Conservation (phyloP, 164 flowering plant genomes). For the Vitis labrusca region DNA sequence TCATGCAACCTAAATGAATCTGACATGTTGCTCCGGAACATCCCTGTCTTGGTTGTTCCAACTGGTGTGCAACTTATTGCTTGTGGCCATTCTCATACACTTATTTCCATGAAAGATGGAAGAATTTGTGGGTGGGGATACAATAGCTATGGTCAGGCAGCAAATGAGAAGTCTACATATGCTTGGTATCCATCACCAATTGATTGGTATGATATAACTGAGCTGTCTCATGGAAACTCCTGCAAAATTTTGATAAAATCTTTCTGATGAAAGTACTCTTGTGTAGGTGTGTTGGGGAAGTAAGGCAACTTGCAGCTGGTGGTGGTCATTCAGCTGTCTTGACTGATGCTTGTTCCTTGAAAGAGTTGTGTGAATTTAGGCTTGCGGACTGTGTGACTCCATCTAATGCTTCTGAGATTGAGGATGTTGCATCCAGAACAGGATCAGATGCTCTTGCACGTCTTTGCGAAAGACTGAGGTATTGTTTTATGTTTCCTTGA, state of each 20-base stretch:
- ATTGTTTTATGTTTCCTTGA: constrained; percentile 10
- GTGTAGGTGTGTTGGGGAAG: constrained; percentile 92
- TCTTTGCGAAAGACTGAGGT: constrained; percentile 92
- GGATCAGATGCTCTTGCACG: constrained; percentile 96
- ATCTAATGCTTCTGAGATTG: constrained; percentile 67
- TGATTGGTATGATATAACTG: constrained; percentile 66
- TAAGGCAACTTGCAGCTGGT: constrained; percentile 90
- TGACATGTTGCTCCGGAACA: constrained; percentile 61
- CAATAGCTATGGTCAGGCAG: constrained; percentile 96
- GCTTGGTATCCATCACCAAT: constrained; percentile 99
- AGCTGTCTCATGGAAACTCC: neutral
- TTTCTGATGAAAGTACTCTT: constrained; percentile 10
- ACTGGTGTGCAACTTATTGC: constrained; percentile 72
- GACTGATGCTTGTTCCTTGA: constrained; percentile 92
- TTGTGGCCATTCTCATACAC: constrained; percentile 96
- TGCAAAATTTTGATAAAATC: neutral
- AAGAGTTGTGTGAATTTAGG: constrained; percentile 87
- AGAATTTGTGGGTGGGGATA: constrained; percentile 96
- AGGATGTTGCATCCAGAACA: constrained; percentile 83
- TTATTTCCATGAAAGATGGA: constrained; percentile 74
- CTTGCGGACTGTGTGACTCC: constrained; percentile 76
- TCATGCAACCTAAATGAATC: constrained; percentile 62
- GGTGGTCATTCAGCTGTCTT: constrained; percentile 98
- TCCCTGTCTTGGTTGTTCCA: constrained; percentile 81
- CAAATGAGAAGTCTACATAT: constrained; percentile 78